Evolutionary conservation across 345 rosid species (phyloP), one percentile per base, ranked within the genome.

Genomic region (Trapa bicornis): DNA sequence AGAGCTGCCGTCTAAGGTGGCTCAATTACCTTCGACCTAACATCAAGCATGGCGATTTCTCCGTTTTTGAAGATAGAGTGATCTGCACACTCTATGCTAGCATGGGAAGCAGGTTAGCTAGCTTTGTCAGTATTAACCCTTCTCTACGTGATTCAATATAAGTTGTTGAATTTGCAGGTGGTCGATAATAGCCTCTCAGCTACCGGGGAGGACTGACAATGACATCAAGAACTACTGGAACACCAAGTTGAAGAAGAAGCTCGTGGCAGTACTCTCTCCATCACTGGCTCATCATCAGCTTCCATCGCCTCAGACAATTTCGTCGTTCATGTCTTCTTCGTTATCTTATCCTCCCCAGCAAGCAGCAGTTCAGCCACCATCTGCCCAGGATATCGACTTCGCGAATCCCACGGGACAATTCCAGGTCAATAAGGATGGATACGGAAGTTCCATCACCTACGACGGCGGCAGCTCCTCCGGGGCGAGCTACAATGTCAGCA

Each of bases 161-260:
- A 22, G 29, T 41, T 8, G 43, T 41, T 8, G 17, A 47, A 65
- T 32, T 57, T 80, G 74, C 80, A 79, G 86, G 76, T 89, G 96
- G 93, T 85, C 96, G 73, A 71, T 87, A 70, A 89, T 87, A 71
- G 91, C 96, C 56, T 79, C 93, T 68, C 96, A 84, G 57, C 71
- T 89, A 62, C 91, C 86, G 36, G 96, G 93, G 45, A 84, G 96
- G 76, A 89, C 96, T 52, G 96, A 87, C 57, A 89, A 89, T 68
- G 96, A 89, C 73, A 85, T 87, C 67, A 89, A 89, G 71, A 89
- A 89, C 76, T 81, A 89, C 70, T 89, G 93, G 93, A 89, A 87
- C 82, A 87, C 96, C 32, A 89, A 84, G 78, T 83, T 89, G 37
- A 89, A 89, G 85, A 89, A 85, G 88, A 87, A 89, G 68, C 84